phyloP scores from a whole-genome alignment of 2,329 filamentous ascomycete genomes.

The Colletotrichum sp. region DNA sequence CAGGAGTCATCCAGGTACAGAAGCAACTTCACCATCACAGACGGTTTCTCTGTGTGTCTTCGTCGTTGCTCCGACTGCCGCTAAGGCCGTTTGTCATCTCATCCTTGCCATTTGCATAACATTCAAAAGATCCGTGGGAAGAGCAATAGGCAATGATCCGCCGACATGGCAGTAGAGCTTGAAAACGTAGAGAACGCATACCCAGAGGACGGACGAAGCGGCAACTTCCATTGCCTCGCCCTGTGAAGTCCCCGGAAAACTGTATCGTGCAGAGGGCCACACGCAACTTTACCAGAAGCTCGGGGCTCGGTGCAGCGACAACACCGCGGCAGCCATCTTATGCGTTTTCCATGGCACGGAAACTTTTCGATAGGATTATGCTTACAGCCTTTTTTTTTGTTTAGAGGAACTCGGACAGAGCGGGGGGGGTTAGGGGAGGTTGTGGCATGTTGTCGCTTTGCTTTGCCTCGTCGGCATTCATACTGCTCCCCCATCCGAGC shows the following conservation, averaged over 20 bases:
- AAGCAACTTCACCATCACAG: not conserved
- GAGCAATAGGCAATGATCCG: not conserved
- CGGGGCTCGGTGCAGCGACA: not conserved
- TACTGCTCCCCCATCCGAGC: not conserved
- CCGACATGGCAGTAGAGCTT: not conserved
- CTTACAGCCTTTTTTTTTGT: not conserved
- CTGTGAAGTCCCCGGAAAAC: not conserved
- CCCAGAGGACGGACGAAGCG: not conserved
- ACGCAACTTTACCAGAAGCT: not conserved
- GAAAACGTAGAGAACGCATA: not conserved
- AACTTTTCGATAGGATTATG: not conserved
- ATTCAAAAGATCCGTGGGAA: not conserved
- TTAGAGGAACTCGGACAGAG: not conserved
- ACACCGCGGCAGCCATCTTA: not conserved
- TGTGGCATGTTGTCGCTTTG: not conserved
- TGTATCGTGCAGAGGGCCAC: not conserved
- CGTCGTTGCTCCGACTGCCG: not conserved
- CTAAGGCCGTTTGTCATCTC: not conserved
- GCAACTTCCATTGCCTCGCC: not conserved
- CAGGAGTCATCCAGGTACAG: not conserved
- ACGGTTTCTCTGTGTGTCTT: not conserved
- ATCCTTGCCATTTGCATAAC: not conserved
- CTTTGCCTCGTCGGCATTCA: not conserved
- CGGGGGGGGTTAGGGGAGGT: too few relatives aligned
- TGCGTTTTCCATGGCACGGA: not conserved